Percentiles rank a stretch among this genome's conserved stretches.
Evolutionary conservation across 1,284 basidiomycete genomes (phyloP).

Genomic region (Apiotrichum akiyoshidainum): DNA sequence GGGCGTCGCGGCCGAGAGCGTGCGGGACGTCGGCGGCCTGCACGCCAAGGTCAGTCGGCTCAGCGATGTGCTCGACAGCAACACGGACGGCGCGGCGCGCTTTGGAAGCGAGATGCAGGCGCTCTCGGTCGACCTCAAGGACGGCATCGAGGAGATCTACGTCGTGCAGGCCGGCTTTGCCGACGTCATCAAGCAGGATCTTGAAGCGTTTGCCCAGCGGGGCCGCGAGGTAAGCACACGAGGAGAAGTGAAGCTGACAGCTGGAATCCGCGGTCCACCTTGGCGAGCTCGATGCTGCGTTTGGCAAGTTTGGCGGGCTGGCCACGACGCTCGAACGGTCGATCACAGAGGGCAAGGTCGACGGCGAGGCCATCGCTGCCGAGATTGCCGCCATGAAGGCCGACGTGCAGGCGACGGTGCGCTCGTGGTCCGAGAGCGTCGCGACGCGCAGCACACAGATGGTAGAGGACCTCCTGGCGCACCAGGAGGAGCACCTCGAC

Average conservation of each 20-base stretch:
- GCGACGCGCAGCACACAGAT: conserved; percentile 32
- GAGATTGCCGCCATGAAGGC: conserved; percentile 34
- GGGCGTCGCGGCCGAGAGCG: conserved; percentile 63
- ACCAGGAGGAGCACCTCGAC: conserved; percentile 44
- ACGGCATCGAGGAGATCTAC: conserved; percentile 56
- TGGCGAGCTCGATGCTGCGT: conserved; percentile 49
- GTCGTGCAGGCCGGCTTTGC: conserved; percentile 51
- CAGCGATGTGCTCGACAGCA: conserved; percentile 62
- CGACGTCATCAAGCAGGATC: conserved; percentile 58
- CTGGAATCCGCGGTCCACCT: conserved; percentile 31
- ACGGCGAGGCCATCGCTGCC: conserved; percentile 56
- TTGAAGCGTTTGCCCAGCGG: conserved; percentile 61
- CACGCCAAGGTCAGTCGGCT: conserved; percentile 85
- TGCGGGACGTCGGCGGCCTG: conserved; percentile 68
- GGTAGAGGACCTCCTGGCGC: conserved; percentile 42
- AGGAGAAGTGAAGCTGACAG: too few species aligned
- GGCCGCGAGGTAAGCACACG: conserved; percentile 51
- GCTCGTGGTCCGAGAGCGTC: conserved; percentile 35
- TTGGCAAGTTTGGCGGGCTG: conserved; percentile 62
- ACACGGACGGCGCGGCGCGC: conserved; percentile 62
- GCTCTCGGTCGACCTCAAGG: conserved; percentile 63
- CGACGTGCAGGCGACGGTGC: conserved; percentile 41
- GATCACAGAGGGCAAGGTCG: conserved; percentile 57
- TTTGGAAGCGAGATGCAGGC: conserved; percentile 61
- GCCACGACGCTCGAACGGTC: conserved; percentile 60